Evolutionary conservation across 1,139 yeast species (phyloP).

Genomic region (Saccharomyces hybrid): DNA sequence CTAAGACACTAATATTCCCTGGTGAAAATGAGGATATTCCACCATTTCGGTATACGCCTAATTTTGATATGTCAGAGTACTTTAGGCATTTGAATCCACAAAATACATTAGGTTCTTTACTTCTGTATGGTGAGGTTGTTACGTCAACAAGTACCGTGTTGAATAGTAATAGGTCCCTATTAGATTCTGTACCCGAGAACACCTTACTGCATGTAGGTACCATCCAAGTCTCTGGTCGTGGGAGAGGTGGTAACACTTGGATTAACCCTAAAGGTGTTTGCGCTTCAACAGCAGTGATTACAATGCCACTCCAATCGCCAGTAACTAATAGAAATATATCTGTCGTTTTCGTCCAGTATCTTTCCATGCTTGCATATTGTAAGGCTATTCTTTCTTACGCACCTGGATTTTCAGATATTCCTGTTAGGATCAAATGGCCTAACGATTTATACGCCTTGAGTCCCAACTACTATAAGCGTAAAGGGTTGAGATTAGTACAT

Average conservation of each 20-base stretch:
- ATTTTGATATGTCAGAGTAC: conserved; percentile 57
- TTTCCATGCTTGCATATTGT: conserved; percentile 78
- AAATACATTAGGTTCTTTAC: conserved; percentile 49
- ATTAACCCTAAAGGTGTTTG: conserved; percentile 88
- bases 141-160: conserved; percentile 79
- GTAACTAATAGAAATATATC: conserved; percentile 34
- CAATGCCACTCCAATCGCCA: conserved; percentile 42
- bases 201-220: conserved; percentile 47
- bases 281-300: conserved; percentile 68
- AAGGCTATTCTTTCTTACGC: conserved; percentile 67
- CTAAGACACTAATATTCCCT: conserved; percentile 43
- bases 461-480: conserved; percentile 44
- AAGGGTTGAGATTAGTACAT: conserved; percentile 23
- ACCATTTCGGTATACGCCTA: conserved; percentile 53
- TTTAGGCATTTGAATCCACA: conserved; percentile 40
- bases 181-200: conserved; percentile 33
- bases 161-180: conserved; percentile 58
- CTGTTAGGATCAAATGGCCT: conserved; percentile 91
- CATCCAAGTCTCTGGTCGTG: conserved; percentile 83
- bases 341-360: conserved; percentile 78
- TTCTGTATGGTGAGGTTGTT: conserved; percentile 80
- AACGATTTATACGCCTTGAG: conserved; percentile 80
- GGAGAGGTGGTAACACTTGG: conserved; percentile 95
- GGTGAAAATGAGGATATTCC: conserved; percentile 37
- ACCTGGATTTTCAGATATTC: conserved; percentile 64